Evolutionary conservation across 73 alveolate genomes (phyloP), one percentile per base, ranked within the genome.

Genomic region (Uronychia setigera): DNA sequence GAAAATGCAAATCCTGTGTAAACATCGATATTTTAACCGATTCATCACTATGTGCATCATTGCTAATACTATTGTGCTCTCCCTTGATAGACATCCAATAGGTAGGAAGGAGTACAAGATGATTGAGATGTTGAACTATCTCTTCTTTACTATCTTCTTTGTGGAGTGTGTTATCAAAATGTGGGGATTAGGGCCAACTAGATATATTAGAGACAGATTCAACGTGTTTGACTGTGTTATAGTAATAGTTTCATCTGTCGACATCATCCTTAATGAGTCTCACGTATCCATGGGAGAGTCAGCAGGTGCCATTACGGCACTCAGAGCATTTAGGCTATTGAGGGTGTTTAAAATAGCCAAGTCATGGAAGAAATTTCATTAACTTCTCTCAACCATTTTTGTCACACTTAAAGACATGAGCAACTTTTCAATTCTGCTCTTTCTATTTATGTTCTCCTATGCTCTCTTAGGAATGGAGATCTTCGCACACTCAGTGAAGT

Each of bases 281-380:
- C 11, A 29, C n/a, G 29, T 29, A 1, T 25, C 57, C 30, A 1
- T 75, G 1, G 32, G 77, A 87, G 57, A 5, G 83, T 32, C 83
- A 9, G 74, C 84, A 29, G 90, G 90, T 28, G 90, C 90, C 25
- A 60, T 83, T 11, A 67, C 91, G 19, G 91, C 82, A 0, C 46
- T 85, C 33, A 34, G 91, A 77, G 78, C 46, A 5, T 57, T 85
- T 11, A 85, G 91, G 77, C 28, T 85, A 28, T 25, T 76, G 58
- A 85, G 91, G 77, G 30, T 85, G 28, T 86, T 90, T 29, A 85
- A 87, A 34, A 81, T 90, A 1, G 93, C 96, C 1, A 81, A 78
- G 32, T 32, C 85, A 0, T 86, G 93, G 91, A 79, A 86, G 35
- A 28, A 34, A 35, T 80, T 90, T 29, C 32, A 60, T 27, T 32